Conservation (phyloP, 192 early-diverging fungal species). For the Pilaira anomala region DNA sequence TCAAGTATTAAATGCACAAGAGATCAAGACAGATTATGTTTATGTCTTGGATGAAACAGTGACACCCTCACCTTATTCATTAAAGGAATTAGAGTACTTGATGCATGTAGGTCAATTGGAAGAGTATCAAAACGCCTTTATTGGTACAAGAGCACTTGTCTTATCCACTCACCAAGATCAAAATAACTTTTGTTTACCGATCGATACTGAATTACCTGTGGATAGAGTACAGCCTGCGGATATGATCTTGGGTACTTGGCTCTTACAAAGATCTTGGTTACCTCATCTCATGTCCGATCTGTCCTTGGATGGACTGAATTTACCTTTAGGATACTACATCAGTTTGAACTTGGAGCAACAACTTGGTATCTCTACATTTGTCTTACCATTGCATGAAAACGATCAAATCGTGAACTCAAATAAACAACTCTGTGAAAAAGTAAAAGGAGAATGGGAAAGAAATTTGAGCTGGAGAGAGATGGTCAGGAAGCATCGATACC, state of each 20-base stretch:
- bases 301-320: background rate
- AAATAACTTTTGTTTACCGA: conserved; percentile 20
- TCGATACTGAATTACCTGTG: conserved; percentile 27
- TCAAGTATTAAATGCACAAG: background rate
- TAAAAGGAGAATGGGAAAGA: background rate
- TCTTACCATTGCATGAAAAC: conserved; percentile 29
- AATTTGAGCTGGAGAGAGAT: conserved; percentile 34
- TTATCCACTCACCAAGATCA: conserved; percentile 16
- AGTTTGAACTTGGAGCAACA: conserved; percentile 34
- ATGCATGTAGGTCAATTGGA: conserved; percentile 31
- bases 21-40: conserved; percentile 9
- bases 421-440: conserved; percentile 10
- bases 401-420: conserved; percentile 37
- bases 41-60: conserved; percentile 5
- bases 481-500: background rate
- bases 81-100: conserved; percentile 35
- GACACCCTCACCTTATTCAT: background rate
- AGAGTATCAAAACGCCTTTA: conserved; percentile 43
- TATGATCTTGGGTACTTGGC: conserved; percentile 29
- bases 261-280: conserved; percentile 26
- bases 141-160: conserved; percentile 43
- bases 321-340: conserved; percentile 33
- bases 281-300: conserved; percentile 15
- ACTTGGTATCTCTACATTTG: conserved; percentile 41
- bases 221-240: conserved; percentile 26